Conservation (phyloP, 2,329 filamentous ascomycete species). For the Neonectria ditissima region DNA sequence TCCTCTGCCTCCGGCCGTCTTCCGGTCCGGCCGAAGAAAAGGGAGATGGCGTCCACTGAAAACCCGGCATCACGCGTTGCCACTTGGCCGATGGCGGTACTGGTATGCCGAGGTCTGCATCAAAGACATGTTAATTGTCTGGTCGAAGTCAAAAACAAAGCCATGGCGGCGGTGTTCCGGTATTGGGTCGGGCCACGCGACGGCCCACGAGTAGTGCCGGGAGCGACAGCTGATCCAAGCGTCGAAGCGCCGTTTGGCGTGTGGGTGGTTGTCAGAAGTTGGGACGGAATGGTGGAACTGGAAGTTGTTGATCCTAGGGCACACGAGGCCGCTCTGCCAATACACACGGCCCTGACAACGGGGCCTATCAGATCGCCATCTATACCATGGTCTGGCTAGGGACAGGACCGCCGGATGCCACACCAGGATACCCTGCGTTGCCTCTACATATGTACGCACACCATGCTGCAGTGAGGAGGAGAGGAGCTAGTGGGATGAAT, state of each 20-base stretch:
- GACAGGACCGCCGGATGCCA: slow-evolving; percentile 22
- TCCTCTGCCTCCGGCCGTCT: slow-evolving; percentile 13
- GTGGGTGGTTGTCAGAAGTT: slow-evolving; percentile 39
- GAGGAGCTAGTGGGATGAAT: slow-evolving; percentile 9
- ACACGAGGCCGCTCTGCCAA: slow-evolving; percentile 21
- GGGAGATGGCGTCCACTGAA: slow-evolving; percentile 6
- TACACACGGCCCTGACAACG: slow-evolving; percentile 30
- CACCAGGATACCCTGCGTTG: slow-evolving; percentile 26
- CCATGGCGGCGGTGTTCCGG: slow-evolving; percentile 31
- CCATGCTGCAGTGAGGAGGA: slow-evolving; percentile 7
- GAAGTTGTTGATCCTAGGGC: slow-evolving; percentile 14
- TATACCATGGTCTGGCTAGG: slow-evolving; percentile 23
- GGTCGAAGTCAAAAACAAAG: slow-evolving; percentile 37
- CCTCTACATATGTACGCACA: too few relatives aligned
- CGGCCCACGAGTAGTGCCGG: slow-evolving; percentile 40
- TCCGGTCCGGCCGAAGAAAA: slow-evolving; percentile 28
- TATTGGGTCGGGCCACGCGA: slow-evolving; percentile 44
- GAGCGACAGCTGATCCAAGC: slow-evolving; percentile 42
- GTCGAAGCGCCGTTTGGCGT: slow-evolving; percentile 36
- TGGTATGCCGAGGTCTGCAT: slow-evolving; percentile 13
- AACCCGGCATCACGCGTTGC: slow-evolving; percentile 17
- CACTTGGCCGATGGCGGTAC: slow-evolving; percentile 16
- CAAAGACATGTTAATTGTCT: slow-evolving; percentile 29
- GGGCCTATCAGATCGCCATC: slow-evolving; percentile 43
- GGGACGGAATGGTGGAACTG: slow-evolving; percentile 33